phyloP scores from a whole-genome alignment of 148 eudicot species.

The Diospyros kaki region DNA sequence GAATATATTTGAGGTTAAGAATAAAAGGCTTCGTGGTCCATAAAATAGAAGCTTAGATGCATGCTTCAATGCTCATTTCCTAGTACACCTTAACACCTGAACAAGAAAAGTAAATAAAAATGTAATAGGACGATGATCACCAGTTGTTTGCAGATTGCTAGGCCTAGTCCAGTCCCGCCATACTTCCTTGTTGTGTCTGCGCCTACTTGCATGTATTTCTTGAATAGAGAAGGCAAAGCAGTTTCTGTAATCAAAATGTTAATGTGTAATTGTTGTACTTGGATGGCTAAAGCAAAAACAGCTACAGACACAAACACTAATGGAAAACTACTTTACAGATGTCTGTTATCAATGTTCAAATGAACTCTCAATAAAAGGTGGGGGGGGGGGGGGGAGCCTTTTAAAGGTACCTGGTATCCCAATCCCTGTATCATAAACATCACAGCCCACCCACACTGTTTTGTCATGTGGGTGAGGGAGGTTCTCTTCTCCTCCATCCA shows the following conservation, averaged over 20 bases:
- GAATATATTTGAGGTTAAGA: no score
- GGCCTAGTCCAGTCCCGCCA: constrained; percentile 95
- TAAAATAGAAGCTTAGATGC: no score
- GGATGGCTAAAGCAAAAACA: neutral
- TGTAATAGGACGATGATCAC: constrained; percentile 25
- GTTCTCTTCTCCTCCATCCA: constrained; percentile 29
- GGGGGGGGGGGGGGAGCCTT: neutral
- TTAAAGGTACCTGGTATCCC: constrained; percentile 75
- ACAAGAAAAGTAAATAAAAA: neutral
- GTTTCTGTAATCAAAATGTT: constrained; percentile 46
- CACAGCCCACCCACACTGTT: constrained; percentile 84
- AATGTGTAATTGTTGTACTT: neutral
- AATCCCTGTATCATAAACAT: constrained; percentile 91
- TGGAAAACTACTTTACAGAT: neutral
- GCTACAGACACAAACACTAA: neutral
- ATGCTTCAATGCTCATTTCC: no score
- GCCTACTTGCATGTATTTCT: constrained; percentile 89
- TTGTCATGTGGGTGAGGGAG: constrained; percentile 23
- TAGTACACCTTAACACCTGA: neutral
- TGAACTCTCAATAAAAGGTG: neutral
- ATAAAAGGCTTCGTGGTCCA: no score
- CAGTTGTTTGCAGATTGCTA: constrained; percentile 97
- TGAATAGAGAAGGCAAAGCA: constrained; percentile 81
- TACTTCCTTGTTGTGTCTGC: constrained; percentile 89
- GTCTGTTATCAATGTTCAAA: neutral